These are phyloP conservation scores for Rubia peregrina DNA, from an alignment of 305 asterid species.

Conservation along the genomic window DNA sequence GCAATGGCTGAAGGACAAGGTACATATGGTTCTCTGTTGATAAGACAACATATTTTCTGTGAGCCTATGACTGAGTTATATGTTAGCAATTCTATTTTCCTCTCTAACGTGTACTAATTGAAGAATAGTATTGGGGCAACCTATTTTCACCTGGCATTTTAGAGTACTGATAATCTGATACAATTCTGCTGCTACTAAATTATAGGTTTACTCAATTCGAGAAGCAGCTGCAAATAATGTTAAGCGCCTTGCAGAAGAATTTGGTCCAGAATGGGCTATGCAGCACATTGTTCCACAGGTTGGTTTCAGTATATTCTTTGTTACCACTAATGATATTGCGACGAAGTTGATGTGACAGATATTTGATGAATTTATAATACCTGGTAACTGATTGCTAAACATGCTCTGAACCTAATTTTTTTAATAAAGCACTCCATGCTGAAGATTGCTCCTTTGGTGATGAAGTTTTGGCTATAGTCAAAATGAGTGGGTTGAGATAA, in stretches of 20 bases:
- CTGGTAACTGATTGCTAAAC: neutral
- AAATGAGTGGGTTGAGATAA: neutral
- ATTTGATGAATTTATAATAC: no score
- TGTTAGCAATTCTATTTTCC: no score
- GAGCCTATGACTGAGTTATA: neutral
- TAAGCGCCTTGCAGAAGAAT: slow-evolving; percentile 46
- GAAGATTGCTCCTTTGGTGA: neutral
- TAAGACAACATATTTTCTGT: neutral
- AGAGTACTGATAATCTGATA: neutral
- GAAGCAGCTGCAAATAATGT: slow-evolving; percentile 45
- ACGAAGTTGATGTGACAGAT: neutral
- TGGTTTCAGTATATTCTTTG: neutral
- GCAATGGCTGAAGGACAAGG: slow-evolving; percentile 96
- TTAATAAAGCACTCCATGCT: neutral
- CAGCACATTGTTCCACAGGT: slow-evolving; percentile 44
- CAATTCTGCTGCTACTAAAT: neutral
- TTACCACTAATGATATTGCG: neutral
- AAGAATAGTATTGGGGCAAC: neutral
- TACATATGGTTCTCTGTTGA: slow-evolving; percentile 9
- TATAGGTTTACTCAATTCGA: slow-evolving; percentile 40
- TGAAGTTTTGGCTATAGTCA: neutral
- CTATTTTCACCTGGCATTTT: neutral
- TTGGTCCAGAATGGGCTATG: slow-evolving; percentile 50
- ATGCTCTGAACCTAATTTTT: neutral
- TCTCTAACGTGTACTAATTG: neutral